Evolutionary conservation across 176 grass and related monocot genomes (phyloP).

Genomic region (Pontederia paniculata): DNA sequence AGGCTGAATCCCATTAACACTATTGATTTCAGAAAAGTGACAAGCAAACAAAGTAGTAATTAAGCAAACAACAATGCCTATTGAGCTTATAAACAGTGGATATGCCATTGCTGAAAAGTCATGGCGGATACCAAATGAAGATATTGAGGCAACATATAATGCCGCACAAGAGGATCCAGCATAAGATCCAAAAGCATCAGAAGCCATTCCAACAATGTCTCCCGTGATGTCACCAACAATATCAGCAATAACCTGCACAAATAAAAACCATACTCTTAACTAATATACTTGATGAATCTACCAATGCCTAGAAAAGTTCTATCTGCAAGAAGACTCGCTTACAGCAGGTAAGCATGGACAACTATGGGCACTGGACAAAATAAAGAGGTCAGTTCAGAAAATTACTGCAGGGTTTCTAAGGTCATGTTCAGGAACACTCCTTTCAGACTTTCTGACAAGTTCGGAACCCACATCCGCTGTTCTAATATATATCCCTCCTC

Average conservation of each 20-base stretch:
- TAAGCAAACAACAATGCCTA: constrained; percentile 40
- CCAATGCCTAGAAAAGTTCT: too few species aligned
- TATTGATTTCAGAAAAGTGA: constrained; percentile 41
- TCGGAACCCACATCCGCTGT: background rate
- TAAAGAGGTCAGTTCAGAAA: background rate
- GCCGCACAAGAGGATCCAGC: constrained; percentile 43
- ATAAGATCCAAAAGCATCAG: constrained; percentile 50
- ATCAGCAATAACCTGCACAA: constrained; percentile 41
- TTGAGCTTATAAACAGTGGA: constrained; percentile 38
- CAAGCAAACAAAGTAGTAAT: constrained; percentile 45
- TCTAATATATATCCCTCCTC: background rate
- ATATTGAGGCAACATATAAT: constrained; percentile 44
- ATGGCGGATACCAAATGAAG: constrained; percentile 42
- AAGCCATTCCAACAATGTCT: constrained; percentile 48
- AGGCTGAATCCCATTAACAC: constrained; percentile 33
- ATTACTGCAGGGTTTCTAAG: background rate
- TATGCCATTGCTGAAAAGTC: constrained; percentile 45
- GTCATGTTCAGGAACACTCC: background rate
- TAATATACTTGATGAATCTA: background rate
- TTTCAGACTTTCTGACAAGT: background rate
- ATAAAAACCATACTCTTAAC: background rate
- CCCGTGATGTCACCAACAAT: constrained; percentile 48
- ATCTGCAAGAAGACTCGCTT: too few species aligned
- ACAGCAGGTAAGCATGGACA: too few species aligned
- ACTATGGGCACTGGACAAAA: too few species aligned